A percentile compares a stretch with the other conserved stretches of the same genome.
phyloP scores from a whole-genome alignment of 2,329 filamentous ascomycete genomes.

The Didymella exigua region DNA sequence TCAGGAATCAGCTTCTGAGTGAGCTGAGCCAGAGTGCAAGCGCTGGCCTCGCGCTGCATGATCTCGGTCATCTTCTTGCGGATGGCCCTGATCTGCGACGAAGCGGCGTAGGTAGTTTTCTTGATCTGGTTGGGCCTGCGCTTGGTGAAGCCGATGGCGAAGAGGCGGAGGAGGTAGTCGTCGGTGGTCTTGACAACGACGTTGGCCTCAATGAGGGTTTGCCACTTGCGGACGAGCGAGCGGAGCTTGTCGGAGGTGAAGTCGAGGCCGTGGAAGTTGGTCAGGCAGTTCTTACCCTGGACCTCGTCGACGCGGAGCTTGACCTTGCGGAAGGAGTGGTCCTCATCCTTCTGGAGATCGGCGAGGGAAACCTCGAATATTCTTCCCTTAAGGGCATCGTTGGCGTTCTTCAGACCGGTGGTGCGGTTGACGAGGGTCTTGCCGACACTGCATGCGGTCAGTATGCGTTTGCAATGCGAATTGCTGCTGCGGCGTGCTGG shows the following conservation, averaged over 20 bases:
- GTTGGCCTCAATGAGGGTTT: conserved; percentile 99
- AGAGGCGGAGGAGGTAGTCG: conserved; percentile 98
- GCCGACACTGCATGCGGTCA: conserved; percentile 74
- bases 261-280: conserved; percentile 99
- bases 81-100: conserved; percentile 96
- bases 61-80: conserved; percentile 99
- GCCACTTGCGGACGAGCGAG: conserved; percentile 99
- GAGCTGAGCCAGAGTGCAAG: conserved; percentile 93
- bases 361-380: conserved; percentile 99
- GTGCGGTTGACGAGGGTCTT: conserved; percentile 99
- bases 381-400: conserved; percentile 97
- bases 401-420: conserved; percentile 99
- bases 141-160: conserved; percentile 99
- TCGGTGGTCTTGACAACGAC: conserved; percentile 99
- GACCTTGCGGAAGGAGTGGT: conserved; percentile 99
- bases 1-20: conserved; percentile 99
- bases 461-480: conserved; percentile 17
- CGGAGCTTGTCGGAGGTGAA: conserved; percentile 99
- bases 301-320: conserved; percentile 98
- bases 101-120: conserved; percentile 99
- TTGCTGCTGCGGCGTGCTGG: conserved; percentile 24
- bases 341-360: conserved; percentile 99
- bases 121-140: conserved; percentile 99
- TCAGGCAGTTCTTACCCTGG: conserved; percentile 99
- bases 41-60: conserved; percentile 92